Evolutionary conservation across 2,329 filamentous ascomycete species (phyloP).

Genomic region (Arachnomyces sp.): DNA sequence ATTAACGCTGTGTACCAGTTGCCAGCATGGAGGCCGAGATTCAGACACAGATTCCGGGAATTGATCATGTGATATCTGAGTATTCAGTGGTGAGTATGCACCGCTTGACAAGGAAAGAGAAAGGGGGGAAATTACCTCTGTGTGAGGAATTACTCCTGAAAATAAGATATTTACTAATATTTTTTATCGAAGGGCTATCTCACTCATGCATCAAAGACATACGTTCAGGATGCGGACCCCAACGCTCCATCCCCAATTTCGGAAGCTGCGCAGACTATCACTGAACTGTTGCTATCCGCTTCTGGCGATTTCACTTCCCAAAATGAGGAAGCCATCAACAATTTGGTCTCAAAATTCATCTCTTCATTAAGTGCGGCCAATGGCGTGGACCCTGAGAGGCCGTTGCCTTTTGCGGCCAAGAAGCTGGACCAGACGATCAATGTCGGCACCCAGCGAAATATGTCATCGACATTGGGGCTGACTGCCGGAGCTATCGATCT

Average conservation of each 20-base stretch:
- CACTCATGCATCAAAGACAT: constrained; percentile 81
- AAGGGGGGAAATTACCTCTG: neutral
- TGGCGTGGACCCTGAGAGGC: constrained; percentile 59
- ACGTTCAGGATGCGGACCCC: constrained; percentile 64
- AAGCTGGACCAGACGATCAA: constrained; percentile 91
- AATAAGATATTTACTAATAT: constrained; percentile 7
- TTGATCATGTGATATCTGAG: constrained; percentile 82
- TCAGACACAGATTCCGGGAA: constrained; percentile 71
- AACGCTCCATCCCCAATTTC: constrained; percentile 66
- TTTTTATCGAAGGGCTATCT: constrained; percentile 65
- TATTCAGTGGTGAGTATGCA: constrained; percentile 61
- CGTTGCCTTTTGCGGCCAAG: constrained; percentile 68
- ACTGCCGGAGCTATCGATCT: constrained; percentile 79
- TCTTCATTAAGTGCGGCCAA: constrained; percentile 68
- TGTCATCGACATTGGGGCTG: constrained; percentile 89
- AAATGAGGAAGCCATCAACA: constrained; percentile 69
- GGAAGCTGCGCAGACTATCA: constrained; percentile 76
- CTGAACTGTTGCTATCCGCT: constrained; percentile 86
- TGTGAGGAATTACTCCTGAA: constrained; percentile 1
- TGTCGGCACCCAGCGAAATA: constrained; percentile 86
- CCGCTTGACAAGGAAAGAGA: neutral
- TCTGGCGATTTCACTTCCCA: constrained; percentile 69
- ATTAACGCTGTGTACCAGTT: neutral
- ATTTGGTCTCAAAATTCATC: constrained; percentile 85
- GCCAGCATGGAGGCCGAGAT: constrained; percentile 76